Percentiles rank a stretch among this genome's conserved stretches.
phyloP scores from a whole-genome alignment of 306 rosid genomes.

The Lagenaria siceraria region DNA sequence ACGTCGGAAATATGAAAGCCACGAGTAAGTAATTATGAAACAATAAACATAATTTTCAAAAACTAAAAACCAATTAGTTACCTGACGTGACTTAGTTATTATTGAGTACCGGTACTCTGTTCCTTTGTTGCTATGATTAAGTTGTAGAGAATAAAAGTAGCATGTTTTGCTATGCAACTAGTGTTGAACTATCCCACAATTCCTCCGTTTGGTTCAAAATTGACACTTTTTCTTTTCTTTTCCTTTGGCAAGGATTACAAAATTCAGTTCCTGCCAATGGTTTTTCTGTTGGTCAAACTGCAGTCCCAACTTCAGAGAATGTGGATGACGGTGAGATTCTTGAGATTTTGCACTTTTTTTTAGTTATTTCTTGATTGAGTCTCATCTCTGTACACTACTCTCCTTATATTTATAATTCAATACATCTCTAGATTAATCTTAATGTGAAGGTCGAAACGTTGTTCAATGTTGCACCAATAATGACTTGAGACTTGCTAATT shows the following conservation, averaged over 20 bases:
- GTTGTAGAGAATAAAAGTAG: neutral
- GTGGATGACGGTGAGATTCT: constrained; percentile 59
- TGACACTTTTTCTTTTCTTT: neutral
- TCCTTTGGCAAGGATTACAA: neutral
- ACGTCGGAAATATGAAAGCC: too few relatives aligned
- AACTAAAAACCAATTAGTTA: too few relatives aligned
- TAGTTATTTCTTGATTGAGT: neutral
- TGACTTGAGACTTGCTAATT: neutral
- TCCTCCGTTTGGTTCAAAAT: neutral
- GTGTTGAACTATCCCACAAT: neutral
- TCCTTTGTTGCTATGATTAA: neutral
- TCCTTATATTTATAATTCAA: neutral
- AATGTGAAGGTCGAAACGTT: neutral
- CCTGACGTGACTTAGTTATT: neutral
- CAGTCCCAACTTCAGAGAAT: constrained; percentile 35
- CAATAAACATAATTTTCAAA: too few relatives aligned
- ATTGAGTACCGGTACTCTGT: neutral
- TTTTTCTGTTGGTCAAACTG: constrained; percentile 46
- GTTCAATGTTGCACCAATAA: neutral
- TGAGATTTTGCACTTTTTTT: constrained; percentile 3
- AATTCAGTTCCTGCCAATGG: constrained; percentile 7
- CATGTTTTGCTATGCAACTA: neutral
- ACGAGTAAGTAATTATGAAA: too few relatives aligned
- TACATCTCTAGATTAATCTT: neutral
- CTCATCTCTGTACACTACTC: neutral